phyloP scores from a whole-genome alignment of 2,329 filamentous ascomycete species.

The Apiospora aurea region DNA sequence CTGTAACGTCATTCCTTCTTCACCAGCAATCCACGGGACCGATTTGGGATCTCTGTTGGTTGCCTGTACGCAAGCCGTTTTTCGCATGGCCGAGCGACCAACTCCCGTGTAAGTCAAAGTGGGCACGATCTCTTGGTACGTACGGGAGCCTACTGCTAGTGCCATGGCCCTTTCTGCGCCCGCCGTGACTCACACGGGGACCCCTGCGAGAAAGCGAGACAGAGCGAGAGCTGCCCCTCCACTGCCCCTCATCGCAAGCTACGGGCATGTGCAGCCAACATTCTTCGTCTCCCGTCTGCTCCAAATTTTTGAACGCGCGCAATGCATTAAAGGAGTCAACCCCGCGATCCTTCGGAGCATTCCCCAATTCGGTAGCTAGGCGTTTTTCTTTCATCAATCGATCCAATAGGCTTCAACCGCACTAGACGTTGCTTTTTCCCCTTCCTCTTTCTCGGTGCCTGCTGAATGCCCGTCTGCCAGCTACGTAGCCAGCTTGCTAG shows the following conservation, averaged over 20 bases:
- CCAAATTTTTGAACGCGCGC: neutral
- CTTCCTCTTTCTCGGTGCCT: neutral
- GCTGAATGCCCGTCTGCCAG: too few relatives aligned
- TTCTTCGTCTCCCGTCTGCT: neutral
- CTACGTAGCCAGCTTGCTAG: neutral
- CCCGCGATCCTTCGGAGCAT: neutral
- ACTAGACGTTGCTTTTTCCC: neutral
- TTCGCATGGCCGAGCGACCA: neutral
- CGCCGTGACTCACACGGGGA: constrained; percentile 3
- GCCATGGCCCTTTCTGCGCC: neutral
- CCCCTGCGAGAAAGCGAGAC: neutral
- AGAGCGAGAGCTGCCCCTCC: neutral
- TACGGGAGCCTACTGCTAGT: neutral
- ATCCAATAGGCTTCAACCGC: too few relatives aligned
- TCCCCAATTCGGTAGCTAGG: neutral
- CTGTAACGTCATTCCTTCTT: neutral
- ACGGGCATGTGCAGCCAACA: neutral
- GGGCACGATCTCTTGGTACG: neutral
- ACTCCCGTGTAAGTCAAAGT: constrained; percentile 20
- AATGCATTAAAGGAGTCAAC: neutral
- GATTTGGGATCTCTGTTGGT: neutral
- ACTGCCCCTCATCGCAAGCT: neutral
- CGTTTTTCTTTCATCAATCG: neutral
- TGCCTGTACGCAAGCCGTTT: neutral
- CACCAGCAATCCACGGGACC: neutral